Percentiles rank a stretch among this genome's conserved stretches.
Evolutionary conservation across 2,329 filamentous ascomycete genomes (phyloP).

Genomic region (Diplocarpon rosae): DNA sequence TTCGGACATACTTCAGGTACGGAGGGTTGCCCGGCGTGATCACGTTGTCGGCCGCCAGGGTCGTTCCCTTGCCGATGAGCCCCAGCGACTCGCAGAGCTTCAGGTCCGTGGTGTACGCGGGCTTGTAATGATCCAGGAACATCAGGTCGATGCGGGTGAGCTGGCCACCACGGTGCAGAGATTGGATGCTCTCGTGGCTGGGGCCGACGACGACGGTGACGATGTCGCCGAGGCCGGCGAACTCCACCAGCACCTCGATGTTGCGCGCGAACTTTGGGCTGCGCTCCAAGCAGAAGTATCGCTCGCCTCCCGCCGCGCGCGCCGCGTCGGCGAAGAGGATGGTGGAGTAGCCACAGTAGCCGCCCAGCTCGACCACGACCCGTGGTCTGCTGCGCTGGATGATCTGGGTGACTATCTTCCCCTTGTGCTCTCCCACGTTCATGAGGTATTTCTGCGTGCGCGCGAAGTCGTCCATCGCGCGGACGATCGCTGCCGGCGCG

Average conservation of each 20-base stretch:
- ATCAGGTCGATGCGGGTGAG: constrained; percentile 21
- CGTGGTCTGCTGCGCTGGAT: constrained; percentile 56
- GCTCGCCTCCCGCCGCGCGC: constrained; percentile 48
- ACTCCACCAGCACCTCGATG: constrained; percentile 55
- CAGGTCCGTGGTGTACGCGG: constrained; percentile 61
- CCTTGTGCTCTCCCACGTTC: constrained; percentile 70
- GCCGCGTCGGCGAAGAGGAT: constrained; percentile 63
- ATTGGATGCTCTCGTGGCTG: constrained; percentile 52
- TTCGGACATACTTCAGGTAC: constrained; percentile 60
- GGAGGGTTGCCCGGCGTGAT: constrained; percentile 61
- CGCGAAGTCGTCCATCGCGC: constrained; percentile 60
- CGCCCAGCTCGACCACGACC: constrained; percentile 67
- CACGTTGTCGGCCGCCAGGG: constrained; percentile 60
- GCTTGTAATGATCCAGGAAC: constrained; percentile 75
- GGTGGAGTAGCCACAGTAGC: constrained; percentile 73
- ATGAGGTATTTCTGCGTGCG: constrained; percentile 61
- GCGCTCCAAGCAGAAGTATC: constrained; percentile 62
- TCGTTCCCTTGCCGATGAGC: constrained; percentile 49
- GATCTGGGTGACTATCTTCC: constrained; percentile 55
- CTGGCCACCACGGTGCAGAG: constrained; percentile 39
- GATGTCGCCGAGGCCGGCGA: constrained; percentile 61
- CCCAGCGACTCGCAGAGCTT: constrained; percentile 65
- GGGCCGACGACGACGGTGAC: constrained; percentile 62
- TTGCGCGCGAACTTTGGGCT: constrained; percentile 66
- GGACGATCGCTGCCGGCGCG: constrained; percentile 51